phyloP scores from a whole-genome alignment of 2,329 filamentous ascomycete species.

The Fusarium citri region DNA sequence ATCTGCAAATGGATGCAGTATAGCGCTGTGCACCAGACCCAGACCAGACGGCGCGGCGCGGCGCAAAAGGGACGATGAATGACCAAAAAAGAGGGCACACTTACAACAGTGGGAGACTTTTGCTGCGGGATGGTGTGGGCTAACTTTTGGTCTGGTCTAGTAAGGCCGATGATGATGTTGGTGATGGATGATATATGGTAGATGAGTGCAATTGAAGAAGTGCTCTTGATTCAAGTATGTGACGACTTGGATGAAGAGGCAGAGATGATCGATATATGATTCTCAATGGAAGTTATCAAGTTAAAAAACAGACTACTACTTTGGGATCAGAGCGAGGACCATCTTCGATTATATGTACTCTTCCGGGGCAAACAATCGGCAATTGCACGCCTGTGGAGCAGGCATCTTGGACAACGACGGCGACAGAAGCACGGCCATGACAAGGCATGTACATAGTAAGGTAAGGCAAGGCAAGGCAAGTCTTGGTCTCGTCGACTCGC shows the following conservation, averaged over 20 bases:
- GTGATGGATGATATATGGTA: constrained; percentile 11
- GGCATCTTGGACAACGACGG: constrained; percentile 25
- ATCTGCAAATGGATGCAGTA: constrained; percentile 9
- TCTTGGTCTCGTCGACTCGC: constrained; percentile 32
- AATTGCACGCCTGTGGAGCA: constrained; percentile 38
- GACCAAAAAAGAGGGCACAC: constrained; percentile 27
- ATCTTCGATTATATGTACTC: constrained; percentile 49
- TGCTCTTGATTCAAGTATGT: constrained; percentile 23
- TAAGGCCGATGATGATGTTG: constrained; percentile 34
- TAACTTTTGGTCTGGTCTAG: constrained; percentile 16
- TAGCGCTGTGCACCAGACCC: constrained; percentile 15
- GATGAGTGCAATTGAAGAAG: constrained; percentile 29
- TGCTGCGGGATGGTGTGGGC: constrained; percentile 34
- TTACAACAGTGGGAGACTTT: constrained; percentile 26
- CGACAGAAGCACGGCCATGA: constrained; percentile 37
- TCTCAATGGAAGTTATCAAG: constrained; percentile 18
- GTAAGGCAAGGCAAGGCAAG: constrained; percentile 9
- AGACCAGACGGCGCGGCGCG: background rate
- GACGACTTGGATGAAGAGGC: constrained; percentile 25
- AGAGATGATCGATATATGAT: constrained; percentile 27
- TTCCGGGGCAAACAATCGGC: constrained; percentile 36
- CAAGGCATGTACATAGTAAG: constrained; percentile 18
- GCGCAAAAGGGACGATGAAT: constrained; percentile 28
- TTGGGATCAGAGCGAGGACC: constrained; percentile 45
- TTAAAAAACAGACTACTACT: constrained; percentile 42